Conservation (phyloP, 2,329 filamentous ascomycete species). For the Paracoccidioides lutzii region DNA sequence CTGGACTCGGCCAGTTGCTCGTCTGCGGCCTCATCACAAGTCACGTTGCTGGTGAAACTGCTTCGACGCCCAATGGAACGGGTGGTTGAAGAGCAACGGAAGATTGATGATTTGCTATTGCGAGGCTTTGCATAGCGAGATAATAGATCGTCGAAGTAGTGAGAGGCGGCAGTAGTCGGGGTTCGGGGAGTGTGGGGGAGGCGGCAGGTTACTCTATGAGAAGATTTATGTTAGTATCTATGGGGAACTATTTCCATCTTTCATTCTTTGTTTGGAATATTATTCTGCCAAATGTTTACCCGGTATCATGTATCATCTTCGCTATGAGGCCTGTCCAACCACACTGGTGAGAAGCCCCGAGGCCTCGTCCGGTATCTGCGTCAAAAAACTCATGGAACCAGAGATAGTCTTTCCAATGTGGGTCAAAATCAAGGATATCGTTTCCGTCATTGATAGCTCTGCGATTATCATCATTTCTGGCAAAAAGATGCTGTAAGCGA, state of each 20-base stretch:
- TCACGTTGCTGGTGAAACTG: conserved; percentile 47
- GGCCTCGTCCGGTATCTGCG: conserved; percentile 73
- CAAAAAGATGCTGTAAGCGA: conserved; percentile 82
- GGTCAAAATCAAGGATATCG: conserved; percentile 78
- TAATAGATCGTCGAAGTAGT: conserved; percentile 93
- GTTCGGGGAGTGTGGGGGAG: conserved; percentile 87
- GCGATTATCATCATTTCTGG: conserved; percentile 68
- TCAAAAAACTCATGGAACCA: conserved; percentile 99
- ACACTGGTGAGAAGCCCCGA: conserved; percentile 88
- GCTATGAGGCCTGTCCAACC: conserved; percentile 94
- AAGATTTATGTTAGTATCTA: conserved; percentile 28
- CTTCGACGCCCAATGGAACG: conserved; percentile 75
- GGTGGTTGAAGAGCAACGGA: conserved; percentile 68
- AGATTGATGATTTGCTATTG: conserved; percentile 36
- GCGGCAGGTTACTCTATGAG: conserved; percentile 63
- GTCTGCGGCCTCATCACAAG: background rate
- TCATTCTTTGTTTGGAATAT: background rate
- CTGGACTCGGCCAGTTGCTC: background rate
- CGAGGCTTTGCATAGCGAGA: conserved; percentile 38
- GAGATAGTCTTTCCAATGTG: conserved; percentile 82
- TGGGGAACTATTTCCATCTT: background rate
- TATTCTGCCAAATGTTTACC: conserved; percentile 45
- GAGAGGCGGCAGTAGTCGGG: conserved; percentile 66
- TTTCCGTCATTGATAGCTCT: conserved; percentile 79
- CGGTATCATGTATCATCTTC: conserved; percentile 94